phyloP scores from a whole-genome alignment of 2,329 filamentous ascomycete species.

The Ascochyta lentis region DNA sequence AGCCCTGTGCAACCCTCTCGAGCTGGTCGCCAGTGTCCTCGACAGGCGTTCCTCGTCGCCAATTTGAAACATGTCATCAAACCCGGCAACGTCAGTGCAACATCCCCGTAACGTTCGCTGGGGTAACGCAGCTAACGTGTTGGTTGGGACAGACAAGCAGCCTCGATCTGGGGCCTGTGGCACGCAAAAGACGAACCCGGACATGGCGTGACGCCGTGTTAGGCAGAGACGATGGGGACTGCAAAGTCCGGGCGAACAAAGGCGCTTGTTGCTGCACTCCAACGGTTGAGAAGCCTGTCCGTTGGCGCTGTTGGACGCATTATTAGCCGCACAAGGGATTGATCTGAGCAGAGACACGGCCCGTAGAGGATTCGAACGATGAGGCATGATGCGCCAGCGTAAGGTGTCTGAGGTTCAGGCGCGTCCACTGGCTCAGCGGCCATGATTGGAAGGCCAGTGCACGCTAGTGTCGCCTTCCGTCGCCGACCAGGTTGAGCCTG shows the following conservation, averaged over 20 bases:
- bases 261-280: constrained; percentile 11
- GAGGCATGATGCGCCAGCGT: constrained; percentile 10
- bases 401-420: constrained; percentile 16
- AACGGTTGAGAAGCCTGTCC: neutral
- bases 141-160: constrained; percentile 1
- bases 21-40: constrained; percentile 21
- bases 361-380: constrained; percentile 1
- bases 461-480: constrained; percentile 2
- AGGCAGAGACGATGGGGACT: constrained; percentile 6
- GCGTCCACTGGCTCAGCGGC: constrained; percentile 1
- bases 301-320: neutral
- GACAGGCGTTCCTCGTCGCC: constrained; percentile 30
- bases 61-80: constrained; percentile 37
- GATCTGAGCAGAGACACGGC: neutral
- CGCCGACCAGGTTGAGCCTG: constrained; percentile 11
- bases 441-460: constrained; percentile 8
- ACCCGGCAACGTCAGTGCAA: constrained; percentile 24
- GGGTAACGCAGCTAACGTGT: constrained; percentile 28
- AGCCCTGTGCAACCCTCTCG: constrained; percentile 29
- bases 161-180: constrained; percentile 9
- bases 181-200: constrained; percentile 1
- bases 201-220: constrained; percentile 13
- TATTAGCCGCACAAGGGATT: constrained; percentile 15
- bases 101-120: constrained; percentile 26
- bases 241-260: constrained; percentile 2